Conservation (phyloP, 1,139 yeast species). For the Pneumocystis oryctolagi region DNA sequence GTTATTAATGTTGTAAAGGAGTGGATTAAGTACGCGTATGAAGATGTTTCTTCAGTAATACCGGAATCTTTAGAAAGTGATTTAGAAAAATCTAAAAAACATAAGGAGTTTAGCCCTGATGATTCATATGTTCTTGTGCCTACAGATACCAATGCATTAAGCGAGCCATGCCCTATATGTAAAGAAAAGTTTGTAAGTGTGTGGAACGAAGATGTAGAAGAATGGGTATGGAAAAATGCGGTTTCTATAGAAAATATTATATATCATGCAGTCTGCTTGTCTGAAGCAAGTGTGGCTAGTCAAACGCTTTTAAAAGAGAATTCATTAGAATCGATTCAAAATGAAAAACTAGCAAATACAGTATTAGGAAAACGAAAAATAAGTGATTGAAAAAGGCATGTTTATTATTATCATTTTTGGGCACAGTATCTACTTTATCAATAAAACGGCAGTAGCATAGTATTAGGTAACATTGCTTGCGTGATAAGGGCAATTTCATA, state of each 20-base stretch:
- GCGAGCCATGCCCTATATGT: slow-evolving; percentile 70
- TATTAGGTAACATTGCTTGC: neutral
- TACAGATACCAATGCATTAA: slow-evolving; percentile 48
- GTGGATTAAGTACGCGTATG: slow-evolving; percentile 15
- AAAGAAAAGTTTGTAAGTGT: slow-evolving; percentile 65
- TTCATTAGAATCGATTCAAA: neutral
- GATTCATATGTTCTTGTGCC: slow-evolving; percentile 41
- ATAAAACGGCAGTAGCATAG: neutral
- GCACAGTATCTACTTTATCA: neutral
- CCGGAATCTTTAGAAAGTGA: slow-evolving; percentile 2
- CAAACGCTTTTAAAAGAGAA: neutral
- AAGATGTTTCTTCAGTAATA: slow-evolving; percentile 14
- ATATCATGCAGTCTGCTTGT: slow-evolving; percentile 69
- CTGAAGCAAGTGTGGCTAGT: slow-evolving; percentile 38
- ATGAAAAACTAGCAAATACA: neutral
- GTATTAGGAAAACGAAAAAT: neutral
- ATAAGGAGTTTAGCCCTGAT: slow-evolving; percentile 5
- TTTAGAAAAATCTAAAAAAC: slow-evolving; percentile 7
- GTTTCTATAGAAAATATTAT: slow-evolving; percentile 53
- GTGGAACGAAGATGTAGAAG: slow-evolving; percentile 80
- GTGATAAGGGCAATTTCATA: neutral
- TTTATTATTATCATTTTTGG: neutral
- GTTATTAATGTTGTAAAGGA: neutral
- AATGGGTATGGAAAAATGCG: slow-evolving; percentile 90
- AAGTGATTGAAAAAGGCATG: neutral